These are phyloP conservation scores for Nepenthes mirabilis DNA, from an alignment of 148 eudicot genomes.

Conservation along the genomic window DNA sequence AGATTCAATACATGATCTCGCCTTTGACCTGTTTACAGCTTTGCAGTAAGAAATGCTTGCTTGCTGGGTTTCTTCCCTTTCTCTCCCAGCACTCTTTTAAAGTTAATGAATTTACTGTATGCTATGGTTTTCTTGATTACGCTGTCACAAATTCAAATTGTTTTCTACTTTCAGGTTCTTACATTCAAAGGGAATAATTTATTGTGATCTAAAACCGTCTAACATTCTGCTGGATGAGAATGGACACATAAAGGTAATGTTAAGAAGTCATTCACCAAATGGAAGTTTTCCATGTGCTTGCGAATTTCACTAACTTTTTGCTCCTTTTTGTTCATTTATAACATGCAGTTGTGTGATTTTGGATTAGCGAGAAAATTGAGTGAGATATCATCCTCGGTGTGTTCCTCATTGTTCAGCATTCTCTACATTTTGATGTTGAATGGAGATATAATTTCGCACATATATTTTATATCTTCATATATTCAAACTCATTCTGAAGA, in stretches of 20 bases:
- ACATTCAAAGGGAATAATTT: constrained; percentile 88
- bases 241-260: constrained; percentile 65
- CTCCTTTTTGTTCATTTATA: not conserved
- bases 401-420: not conserved
- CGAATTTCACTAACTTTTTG: constrained; percentile 1
- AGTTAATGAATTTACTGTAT: not conserved
- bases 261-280: not conserved
- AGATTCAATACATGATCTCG: constrained; percentile 87
- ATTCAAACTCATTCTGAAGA: not conserved
- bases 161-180: constrained; percentile 37
- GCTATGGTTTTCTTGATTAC: not conserved
- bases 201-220: constrained; percentile 94
- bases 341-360: constrained; percentile 60
- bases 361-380: constrained; percentile 83
- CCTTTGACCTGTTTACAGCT: constrained; percentile 56
- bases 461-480: too few species aligned
- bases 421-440: not conserved
- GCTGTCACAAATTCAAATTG: not conserved
- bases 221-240: constrained; percentile 91
- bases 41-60: constrained; percentile 53
- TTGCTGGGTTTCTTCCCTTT: not conserved
- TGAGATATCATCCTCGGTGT: constrained; percentile 75
- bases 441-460: not conserved
- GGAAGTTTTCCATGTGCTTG: not conserved
- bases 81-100: not conserved